Evolutionary conservation across 768 basidiomycete genomes (phyloP).

Genomic region (Pisolithus orientalis): DNA sequence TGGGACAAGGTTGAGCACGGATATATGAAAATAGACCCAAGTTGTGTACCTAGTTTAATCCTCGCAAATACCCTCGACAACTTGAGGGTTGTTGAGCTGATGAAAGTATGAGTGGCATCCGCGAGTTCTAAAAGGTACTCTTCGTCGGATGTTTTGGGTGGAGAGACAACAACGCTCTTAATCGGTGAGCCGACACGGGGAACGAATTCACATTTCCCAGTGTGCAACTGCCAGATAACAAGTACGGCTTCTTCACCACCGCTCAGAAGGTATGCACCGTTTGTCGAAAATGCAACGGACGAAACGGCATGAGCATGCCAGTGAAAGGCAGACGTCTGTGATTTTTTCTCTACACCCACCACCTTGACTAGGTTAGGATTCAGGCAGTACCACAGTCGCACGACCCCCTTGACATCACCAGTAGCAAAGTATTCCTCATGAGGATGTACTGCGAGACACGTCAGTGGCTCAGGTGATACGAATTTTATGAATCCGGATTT

Average conservation of each 20-base stretch:
- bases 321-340: conserved; percentile 82
- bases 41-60: conserved; percentile 63
- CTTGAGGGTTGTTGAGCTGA: conserved; percentile 66
- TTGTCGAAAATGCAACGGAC: conserved; percentile 78
- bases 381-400: conserved; percentile 91
- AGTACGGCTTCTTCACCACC: conserved; percentile 94
- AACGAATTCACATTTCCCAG: conserved; percentile 85
- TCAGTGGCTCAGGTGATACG: conserved; percentile 72
- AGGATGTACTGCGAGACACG: conserved; percentile 85
- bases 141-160: conserved; percentile 52
- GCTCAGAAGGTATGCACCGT: conserved; percentile 88
- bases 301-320: conserved; percentile 97
- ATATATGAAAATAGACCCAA: conserved; percentile 2
- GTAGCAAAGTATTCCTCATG: conserved; percentile 92
- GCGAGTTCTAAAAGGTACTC: conserved; percentile 80
- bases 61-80: conserved; percentile 68
- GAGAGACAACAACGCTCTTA: conserved; percentile 56
- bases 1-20: conserved; percentile 10
- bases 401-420: conserved; percentile 78
- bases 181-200: conserved; percentile 90
- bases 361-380: conserved; percentile 50
- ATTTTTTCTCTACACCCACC: conserved; percentile 65
- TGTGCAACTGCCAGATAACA: conserved; percentile 94
- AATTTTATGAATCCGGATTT: conserved; percentile 75
- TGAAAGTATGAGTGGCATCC: conserved; percentile 76